Base-by-base conservation (phyloP, 2,329 filamentous ascomycete species). In the Fonsecaea pedrosoi region DNA sequence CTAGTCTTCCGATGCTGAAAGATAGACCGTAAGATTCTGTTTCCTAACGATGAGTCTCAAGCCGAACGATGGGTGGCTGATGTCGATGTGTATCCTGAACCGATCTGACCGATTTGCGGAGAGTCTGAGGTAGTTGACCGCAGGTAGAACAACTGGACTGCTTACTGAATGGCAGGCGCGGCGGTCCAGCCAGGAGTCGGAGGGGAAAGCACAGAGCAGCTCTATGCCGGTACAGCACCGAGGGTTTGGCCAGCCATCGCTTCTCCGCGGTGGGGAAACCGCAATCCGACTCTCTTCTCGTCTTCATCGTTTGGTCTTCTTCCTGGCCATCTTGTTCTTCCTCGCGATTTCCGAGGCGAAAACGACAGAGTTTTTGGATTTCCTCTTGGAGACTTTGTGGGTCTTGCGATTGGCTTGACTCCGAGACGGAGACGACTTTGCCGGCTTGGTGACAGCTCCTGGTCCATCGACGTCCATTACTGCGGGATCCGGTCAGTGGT, bases 401-500 rank as follows among this genome's bases (percentile, higher is more conserved):
- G 58, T 62, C 67, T 64, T 71, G 15, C 34, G 58, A 45, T 54
- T 53, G 50, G 53, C 35, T 12, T 48, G 42, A 18, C 38, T 34
- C 38, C 67, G 67, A 13, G 57, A 53, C 34, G 58, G 42, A n/a
- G 55, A 57, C 15, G 64, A 50, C 60, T 71, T 68, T 34, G 48
- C 58, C 18, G 55, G 45, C 45, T 63, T 71, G 42, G 62, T 68
- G 25, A 62, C 61, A 2, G 54, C 40, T 34, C 62, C 70, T 45
- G 55, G 63, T 18, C 54, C 58, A 45, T 74, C 67, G 48, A 73
- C 54, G 25, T 71, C 69, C 62, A 70, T 70, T 30, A 66, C 71
- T 71, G 53, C 30, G 15, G 12, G 13, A 15, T 18, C 5, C 59
- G 7, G 25, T 50, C 13, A 58, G 59, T 64, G 30, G 3, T 21